These are phyloP conservation scores for Gnomoniopsis smithogilvyi DNA, from an alignment of 2,329 filamentous ascomycete species.

Conservation along the genomic window DNA sequence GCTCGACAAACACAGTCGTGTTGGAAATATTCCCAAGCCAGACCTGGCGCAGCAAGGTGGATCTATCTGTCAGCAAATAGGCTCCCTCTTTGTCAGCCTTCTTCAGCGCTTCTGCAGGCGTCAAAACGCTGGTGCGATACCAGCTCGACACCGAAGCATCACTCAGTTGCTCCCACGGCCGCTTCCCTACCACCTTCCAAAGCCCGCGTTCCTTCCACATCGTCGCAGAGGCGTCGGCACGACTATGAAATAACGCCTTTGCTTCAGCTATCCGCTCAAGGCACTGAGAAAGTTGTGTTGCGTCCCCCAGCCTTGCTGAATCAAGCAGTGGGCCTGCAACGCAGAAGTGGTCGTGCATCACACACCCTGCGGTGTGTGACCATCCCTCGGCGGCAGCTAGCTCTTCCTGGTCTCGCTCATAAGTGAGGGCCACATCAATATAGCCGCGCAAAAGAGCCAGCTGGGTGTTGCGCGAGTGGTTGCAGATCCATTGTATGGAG, in stretches of 20 bases:
- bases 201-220: slow-evolving; percentile 15
- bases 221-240: slow-evolving; percentile 12
- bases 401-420: slow-evolving; percentile 14
- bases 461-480: slow-evolving; percentile 16
- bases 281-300: background rate
- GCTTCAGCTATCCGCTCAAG: background rate
- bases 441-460: slow-evolving; percentile 13
- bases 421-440: slow-evolving; percentile 13
- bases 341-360: slow-evolving; percentile 18
- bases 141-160: background rate
- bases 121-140: slow-evolving; percentile 9
- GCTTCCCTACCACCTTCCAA: background rate
- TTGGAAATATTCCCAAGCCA: slow-evolving; percentile 1
- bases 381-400: slow-evolving; percentile 14
- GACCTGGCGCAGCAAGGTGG: slow-evolving; percentile 15
- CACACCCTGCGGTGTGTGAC: slow-evolving; percentile 9
- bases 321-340: slow-evolving; percentile 9
- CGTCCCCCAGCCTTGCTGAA: background rate
- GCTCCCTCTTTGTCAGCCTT: slow-evolving; percentile 5
- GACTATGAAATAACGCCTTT: slow-evolving; percentile 7
- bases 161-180: slow-evolving; percentile 5
- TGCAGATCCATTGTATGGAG: slow-evolving; percentile 14
- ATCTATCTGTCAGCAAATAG: slow-evolving; percentile 16
- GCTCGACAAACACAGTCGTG: slow-evolving; percentile 13
- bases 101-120: slow-evolving; percentile 11